These are phyloP conservation scores for Recurvomyces mirabilis DNA, from an alignment of 495 filamentous ascomycete species.

Conservation along the genomic window DNA sequence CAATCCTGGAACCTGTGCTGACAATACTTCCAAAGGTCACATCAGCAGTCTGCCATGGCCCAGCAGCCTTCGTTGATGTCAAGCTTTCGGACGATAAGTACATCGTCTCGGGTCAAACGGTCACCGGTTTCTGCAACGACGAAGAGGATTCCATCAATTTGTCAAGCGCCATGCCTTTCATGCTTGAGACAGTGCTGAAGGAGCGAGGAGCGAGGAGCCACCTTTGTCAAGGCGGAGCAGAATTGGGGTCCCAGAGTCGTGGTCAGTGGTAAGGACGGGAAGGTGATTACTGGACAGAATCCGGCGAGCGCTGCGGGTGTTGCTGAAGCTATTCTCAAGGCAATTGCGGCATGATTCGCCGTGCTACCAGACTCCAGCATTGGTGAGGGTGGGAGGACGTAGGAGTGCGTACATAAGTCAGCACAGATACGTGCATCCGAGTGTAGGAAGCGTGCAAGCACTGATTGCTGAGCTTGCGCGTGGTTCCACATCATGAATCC, in stretches of 20 bases:
- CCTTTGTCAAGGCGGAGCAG: constrained; percentile 48
- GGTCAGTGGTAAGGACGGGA: constrained; percentile 37
- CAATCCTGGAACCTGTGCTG: no score
- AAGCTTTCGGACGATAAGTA: constrained; percentile 39
- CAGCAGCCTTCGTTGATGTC: constrained; percentile 47
- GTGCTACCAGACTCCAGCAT: no score
- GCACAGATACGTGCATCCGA: no score
- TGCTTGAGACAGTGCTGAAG: constrained; percentile 48
- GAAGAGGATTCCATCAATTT: constrained; percentile 50
- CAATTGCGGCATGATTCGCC: no score
- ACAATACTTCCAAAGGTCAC: no score
- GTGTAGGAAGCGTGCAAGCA: no score
- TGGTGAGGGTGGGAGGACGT: no score
- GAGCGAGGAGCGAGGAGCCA: constrained; percentile 40
- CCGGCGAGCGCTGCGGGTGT: constrained; percentile 52
- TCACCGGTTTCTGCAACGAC: constrained; percentile 57
- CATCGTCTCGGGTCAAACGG: constrained; percentile 41
- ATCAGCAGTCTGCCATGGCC: constrained; percentile 18
- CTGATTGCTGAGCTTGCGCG: no score
- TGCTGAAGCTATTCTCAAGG: constrained; percentile 39
- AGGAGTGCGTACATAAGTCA: no score
- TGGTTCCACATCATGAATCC: no score
- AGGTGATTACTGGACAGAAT: constrained; percentile 66
- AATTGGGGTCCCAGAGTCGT: constrained; percentile 51
- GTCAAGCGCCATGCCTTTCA: constrained; percentile 47